These are phyloP conservation scores for Avena insularis DNA, from an alignment of 176 grass and related monocot species.

Conservation along the genomic window DNA sequence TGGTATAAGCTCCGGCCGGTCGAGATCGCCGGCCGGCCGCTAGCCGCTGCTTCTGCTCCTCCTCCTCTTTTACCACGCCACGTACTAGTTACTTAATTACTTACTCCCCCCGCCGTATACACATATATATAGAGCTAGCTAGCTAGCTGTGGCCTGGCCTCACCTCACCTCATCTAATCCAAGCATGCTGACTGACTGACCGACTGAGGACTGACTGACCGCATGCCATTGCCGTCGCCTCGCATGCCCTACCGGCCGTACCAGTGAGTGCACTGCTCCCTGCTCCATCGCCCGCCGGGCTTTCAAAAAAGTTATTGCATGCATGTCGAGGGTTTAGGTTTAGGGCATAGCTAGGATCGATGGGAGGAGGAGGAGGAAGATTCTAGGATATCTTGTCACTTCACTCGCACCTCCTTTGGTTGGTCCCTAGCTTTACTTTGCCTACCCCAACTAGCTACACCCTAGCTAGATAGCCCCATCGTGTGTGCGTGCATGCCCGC, in stretches of 20 bases:
- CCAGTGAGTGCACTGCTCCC: conserved; percentile 29
- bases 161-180: not conserved
- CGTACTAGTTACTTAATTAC: not conserved
- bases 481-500: conserved; percentile 31
- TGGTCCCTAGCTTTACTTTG: conserved; percentile 45
- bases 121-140: not conserved
- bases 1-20: conserved; percentile 43
- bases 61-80: conserved; percentile 23
- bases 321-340: conserved; percentile 47
- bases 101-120: not conserved
- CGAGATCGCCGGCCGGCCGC: conserved; percentile 4
- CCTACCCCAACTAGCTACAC: not conserved
- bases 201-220: not conserved
- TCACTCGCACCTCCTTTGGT: conserved; percentile 53
- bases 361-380: conserved; percentile 51
- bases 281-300: conserved; percentile 31
- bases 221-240: conserved; percentile 4
- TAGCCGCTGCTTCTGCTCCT: not conserved
- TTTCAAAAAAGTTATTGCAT: conserved; percentile 48
- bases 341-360: conserved; percentile 32
- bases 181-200: conserved; percentile 2
- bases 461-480: too few relatives aligned
- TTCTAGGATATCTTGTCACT: conserved; percentile 71
- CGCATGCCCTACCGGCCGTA: conserved; percentile 18
- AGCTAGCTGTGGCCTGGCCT: conserved; percentile 13